Base-by-base conservation (phyloP, 768 basidiomycete species). In the Phanerodontia chrysosporium region DNA sequence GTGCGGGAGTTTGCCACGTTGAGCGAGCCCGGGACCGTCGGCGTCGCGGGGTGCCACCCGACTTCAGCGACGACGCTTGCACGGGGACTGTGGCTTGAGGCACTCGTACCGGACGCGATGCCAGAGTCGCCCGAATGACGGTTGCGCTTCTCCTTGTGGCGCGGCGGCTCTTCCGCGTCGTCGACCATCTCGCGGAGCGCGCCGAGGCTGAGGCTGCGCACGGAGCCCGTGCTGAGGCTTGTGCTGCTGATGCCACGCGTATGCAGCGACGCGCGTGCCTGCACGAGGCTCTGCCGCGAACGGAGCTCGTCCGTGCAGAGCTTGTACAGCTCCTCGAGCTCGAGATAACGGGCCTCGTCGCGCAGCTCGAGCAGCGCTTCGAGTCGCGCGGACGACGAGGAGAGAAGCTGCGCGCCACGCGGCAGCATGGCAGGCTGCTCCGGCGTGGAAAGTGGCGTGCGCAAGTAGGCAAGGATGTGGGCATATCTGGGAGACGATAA, bases 291-390 rank as follows among this genome's bases (percentile, higher is more conserved):
- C 35, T 44, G 58, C 27, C 78, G 76, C 28, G 78, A 76, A 21
- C 80, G 78, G 36, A 92, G 78, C 72, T 92, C 89, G 18, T 84
- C 83, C 8, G 73, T 71, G 66, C 91, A 92, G 1, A 94, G 78
- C 61, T 76, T 79, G 60, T 82, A 76, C 18, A 94, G 78, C 46
- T 79, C 80, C 0, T 79, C 78, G 54, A 93, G 83, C 27, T 82
- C 84, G n/a, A 93, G 82, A 66, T 84, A 91, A 44, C 76, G 75
- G 1, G 91, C 87, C 68, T 94, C 91, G 62, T 93, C 90, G 12
- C 90, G 83, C 24, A 92, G 81, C 60, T 90, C 87, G 45, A 90
- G 78, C 24, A 93, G 79, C 1, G 74, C 75, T 55, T 91, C 90
- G 21, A 91, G 74, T 10, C 83, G 82, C 1, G 77, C 66, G 18